Evolutionary conservation across 164 flowering plant genomes (phyloP), one percentile per base, ranked within the genome.

Genomic region (Macadamia integrifolia): DNA sequence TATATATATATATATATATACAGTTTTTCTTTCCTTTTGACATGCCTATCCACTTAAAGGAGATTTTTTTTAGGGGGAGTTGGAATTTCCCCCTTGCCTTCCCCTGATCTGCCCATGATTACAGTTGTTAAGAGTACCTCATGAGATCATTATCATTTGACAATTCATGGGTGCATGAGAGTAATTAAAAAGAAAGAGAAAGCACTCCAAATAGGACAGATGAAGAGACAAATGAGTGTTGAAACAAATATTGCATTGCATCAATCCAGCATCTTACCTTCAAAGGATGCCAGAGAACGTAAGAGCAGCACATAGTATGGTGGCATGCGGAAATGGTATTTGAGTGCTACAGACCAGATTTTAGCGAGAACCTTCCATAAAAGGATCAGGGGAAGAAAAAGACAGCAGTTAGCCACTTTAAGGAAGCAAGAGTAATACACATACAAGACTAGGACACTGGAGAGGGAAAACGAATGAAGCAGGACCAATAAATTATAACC

Each of bases 311-410:
- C 85, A 69, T 78, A 94, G 72, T 94, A 94, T 58, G 99, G 92
- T 40, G 99, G 97, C 99, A 94, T 94, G 61, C 90, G 91, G 67
- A 91, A 88, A 56, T 94, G 95, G 78, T 90, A 84, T 79, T 90
- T 90, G 76, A 90, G 69, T 67, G 99, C 96, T 61, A 92, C 72
- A 42, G 97, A 82, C 93, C 83, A 85, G 69, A 94, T 87, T 78
- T 88, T 89, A 28, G 92, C 85, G 69, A 94, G 85, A 62, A 94
- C 92, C 98, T 94, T 71, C 78, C 79, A 35, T 35, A 35, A 35
- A 35, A 35, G 3, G 40, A 5, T 2, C 40, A 35, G 40, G 40
- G 40, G 5, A 35, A 35, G 40, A 29, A 58, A 78, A 44, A 72
- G 9, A 31, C 15, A 67, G 65, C 28, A 68, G 60, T 70, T 32